These are phyloP conservation scores for Pilaira anomala DNA, from an alignment of 192 early-diverging fungal genomes.

Conservation along the genomic window DNA sequence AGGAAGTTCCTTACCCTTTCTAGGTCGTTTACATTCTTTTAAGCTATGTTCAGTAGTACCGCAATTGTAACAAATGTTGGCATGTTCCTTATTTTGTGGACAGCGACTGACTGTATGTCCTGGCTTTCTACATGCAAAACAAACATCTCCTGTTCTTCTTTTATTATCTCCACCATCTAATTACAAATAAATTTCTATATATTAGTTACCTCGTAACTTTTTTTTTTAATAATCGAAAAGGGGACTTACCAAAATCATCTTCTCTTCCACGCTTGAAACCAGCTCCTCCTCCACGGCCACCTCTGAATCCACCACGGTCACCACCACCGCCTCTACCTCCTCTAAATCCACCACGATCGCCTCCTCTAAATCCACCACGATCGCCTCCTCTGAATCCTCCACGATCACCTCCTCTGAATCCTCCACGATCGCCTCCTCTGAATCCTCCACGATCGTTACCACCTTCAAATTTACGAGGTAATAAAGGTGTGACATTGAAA, in stretches of 20 bases:
- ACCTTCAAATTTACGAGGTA: slow-evolving; percentile 3
- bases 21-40: slow-evolving; percentile 67
- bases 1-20: slow-evolving; percentile 52
- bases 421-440: background rate
- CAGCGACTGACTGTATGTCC: slow-evolving; percentile 87
- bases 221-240: background rate
- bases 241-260: background rate
- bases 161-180: background rate
- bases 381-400: background rate
- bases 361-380: background rate
- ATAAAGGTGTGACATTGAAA: slow-evolving; percentile 16
- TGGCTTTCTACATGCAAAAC: slow-evolving; percentile 80
- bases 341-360: background rate
- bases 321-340: background rate
- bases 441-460: background rate
- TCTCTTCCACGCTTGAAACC: background rate
- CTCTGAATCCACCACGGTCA: too few relatives aligned
- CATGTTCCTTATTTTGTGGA: slow-evolving; percentile 52
- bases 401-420: background rate
- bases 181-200: background rate
- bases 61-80: slow-evolving; percentile 83
- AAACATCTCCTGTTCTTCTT: slow-evolving; percentile 44
- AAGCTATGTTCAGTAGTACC: slow-evolving; percentile 81
- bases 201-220: background rate
- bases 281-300: background rate